Evolutionary conservation across 345 rosid genomes (phyloP), one percentile per base, ranked within the genome.

Genomic region (Garcia nutans): DNA sequence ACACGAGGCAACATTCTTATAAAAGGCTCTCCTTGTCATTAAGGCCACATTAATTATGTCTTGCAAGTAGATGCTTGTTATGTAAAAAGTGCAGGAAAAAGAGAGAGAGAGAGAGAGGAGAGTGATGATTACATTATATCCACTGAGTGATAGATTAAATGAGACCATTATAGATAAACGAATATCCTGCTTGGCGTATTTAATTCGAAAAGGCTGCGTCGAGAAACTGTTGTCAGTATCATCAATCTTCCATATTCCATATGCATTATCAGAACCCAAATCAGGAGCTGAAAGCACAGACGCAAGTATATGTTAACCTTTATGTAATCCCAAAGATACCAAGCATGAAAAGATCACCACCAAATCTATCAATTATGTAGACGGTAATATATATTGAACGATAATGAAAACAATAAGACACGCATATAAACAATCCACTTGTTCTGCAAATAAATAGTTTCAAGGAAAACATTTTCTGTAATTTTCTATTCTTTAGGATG

Each of bases 141-240:
- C 84, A 82, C 52, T 71, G 28, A 87, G 84, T 64, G 92, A 86
- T 71, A 94, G 82, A 79, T 85, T 82, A 74, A 94, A 94, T 1
- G 97, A 88, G 63, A 94, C 84, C 97, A 94, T 82, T 85, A 88
- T 77, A 71, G 85, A 89, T 12, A 94, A 78, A 81, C 77, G 86
- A 82, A 94, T 80, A 85, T 94, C 97, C 87, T 94, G 98, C 85
- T 94, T 91, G 0, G 95, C 92, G 72, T 89, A 94, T 79, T 91
- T 91, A 80, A 92, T 89, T 59, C 89, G 85, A 67, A 94, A 94
- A 65, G 97, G 97, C 74, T 87, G 97, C 64, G 97, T 91, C 15
- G 79, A 85, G 85, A 94, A 94, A 84, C 93, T 92, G 80, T 89
- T 92, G 67, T 91, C 97, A 42, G 64, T 57, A 74, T 94, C 97